Conservation (phyloP, 805 yeast species). For the Ogataea trehalophila region DNA sequence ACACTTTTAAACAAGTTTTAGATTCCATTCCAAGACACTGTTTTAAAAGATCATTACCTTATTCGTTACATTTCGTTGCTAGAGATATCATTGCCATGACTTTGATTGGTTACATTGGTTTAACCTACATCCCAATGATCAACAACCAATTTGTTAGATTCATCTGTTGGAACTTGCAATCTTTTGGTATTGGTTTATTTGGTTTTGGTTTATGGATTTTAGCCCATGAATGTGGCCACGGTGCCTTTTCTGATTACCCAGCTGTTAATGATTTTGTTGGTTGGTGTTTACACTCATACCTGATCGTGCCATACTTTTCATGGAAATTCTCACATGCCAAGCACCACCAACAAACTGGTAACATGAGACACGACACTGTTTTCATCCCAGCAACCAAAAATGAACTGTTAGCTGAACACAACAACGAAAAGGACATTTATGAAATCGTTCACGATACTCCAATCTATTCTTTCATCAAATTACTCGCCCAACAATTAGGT, state of each 20-base stretch:
- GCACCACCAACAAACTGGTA: conserved; percentile 63
- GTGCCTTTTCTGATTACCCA: conserved; percentile 53
- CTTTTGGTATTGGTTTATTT: conserved; percentile 40
- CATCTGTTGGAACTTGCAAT: conserved; percentile 37
- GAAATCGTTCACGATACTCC: conserved; percentile 56
- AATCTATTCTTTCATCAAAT: conserved; percentile 36
- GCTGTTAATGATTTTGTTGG: conserved; percentile 52
- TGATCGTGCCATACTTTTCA: conserved; percentile 55
- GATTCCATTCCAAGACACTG: conserved; percentile 58
- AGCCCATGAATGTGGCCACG: conserved; percentile 65
- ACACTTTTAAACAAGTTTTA: conserved; percentile 52
- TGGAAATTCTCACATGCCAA: conserved; percentile 59
- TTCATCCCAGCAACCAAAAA: conserved; percentile 52
- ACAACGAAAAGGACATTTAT: conserved; percentile 31
- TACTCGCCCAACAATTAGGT: conserved; percentile 51
- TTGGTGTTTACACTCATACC: conserved; percentile 55
- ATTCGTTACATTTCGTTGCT: conserved; percentile 47
- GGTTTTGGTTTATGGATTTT: conserved; percentile 59
- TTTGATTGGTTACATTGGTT: conserved; percentile 39
- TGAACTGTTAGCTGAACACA: conserved; percentile 33
- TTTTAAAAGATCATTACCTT: conserved; percentile 46
- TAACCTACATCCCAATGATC: conserved; percentile 39
- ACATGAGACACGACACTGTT: conserved; percentile 55
- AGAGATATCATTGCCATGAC: conserved; percentile 47
- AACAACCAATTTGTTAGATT: conserved; percentile 32